phyloP scores from a whole-genome alignment of 495 filamentous ascomycete species.

The Penicillium coffeae region DNA sequence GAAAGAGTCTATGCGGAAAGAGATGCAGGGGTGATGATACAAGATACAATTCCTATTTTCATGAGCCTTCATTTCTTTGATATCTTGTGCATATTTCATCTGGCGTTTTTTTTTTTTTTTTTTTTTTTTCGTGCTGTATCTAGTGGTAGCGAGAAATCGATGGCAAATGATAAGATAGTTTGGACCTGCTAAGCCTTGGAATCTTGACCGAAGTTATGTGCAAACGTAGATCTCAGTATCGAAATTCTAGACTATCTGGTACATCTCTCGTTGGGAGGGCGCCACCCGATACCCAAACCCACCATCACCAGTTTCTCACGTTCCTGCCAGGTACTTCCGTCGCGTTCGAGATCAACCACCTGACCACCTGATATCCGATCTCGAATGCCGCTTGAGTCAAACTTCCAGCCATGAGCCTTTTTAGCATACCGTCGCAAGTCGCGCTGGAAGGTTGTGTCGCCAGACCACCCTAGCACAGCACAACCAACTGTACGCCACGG shows the following conservation, averaged over 20 bases:
- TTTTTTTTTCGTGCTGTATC: too few relatives aligned
- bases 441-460: slow-evolving; percentile 83
- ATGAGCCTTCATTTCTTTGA: not conserved
- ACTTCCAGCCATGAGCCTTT: slow-evolving; percentile 69
- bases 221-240: too few relatives aligned
- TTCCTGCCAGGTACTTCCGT: slow-evolving; percentile 56
- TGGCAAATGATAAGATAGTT: too few relatives aligned
- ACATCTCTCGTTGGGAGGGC: slow-evolving; percentile 70
- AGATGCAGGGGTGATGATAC: slow-evolving; percentile 36
- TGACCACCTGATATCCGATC: slow-evolving; percentile 59
- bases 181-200: too few relatives aligned
- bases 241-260: slow-evolving; percentile 48
- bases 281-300: slow-evolving; percentile 69
- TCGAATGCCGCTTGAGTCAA: slow-evolving; percentile 85
- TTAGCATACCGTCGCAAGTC: slow-evolving; percentile 81
- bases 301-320: slow-evolving; percentile 81
- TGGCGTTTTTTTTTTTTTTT: too few relatives aligned
- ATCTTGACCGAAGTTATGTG: too few relatives aligned
- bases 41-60: not conserved
- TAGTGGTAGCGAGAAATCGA: too few relatives aligned
- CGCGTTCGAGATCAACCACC: slow-evolving; percentile 59
- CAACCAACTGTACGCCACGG: slow-evolving; percentile 88
- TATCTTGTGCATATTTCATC: too few relatives aligned
- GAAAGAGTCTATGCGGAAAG: slow-evolving; percentile 77
- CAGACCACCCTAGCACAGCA: slow-evolving; percentile 83